Evolutionary conservation across 305 asterid genomes (phyloP), one percentile per base, ranked within the genome.

Genomic region (Fraxinus angustifolia): DNA sequence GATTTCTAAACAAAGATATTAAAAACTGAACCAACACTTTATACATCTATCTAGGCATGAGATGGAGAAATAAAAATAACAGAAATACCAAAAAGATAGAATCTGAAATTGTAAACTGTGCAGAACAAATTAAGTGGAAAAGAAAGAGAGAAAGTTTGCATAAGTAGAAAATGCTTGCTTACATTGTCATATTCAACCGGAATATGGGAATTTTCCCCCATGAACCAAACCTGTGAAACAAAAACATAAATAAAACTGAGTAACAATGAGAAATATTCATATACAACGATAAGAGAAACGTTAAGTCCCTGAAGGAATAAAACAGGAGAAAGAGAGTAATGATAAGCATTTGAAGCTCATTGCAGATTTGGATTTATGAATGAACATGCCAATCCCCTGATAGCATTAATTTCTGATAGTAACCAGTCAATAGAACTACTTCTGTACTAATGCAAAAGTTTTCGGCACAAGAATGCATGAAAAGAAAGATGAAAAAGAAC

Each of bases 171-270:
- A 40, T 73, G 80, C 36, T 76, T 70, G 79, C 98, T 92, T 89
- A 96, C 99, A 83, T 86, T 92, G 82, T 96, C 98, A 75, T 94
- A 94, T 82, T 94, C 99, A n/a, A 86, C 89, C 81, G 99, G 92
- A 83, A 96, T 95, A 82, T 96, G 98, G 65, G 97, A 96, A 84
- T 91, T 89, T 88, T 94, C 97, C 48, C 99, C 99, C 99, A 96
- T 96, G 88, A 96, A 90, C 98, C 97, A 92, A 83, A 96, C 90
- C 99, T 94, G 96, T 75, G 86, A 1, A 76, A 82, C 40, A 77
- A 71, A 80, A 71, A 78, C 77, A 65, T 48, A 36, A 76, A 42
- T 23, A 68, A 73, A 30, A 83, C 48, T 33, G 36, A 80, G 1
- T 60, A 17, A 71, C 76, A 0, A 14, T 68, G 2, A 33, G 45